Conservation (phyloP, 345 rosid genomes). For the Syzygium aromaticum region DNA sequence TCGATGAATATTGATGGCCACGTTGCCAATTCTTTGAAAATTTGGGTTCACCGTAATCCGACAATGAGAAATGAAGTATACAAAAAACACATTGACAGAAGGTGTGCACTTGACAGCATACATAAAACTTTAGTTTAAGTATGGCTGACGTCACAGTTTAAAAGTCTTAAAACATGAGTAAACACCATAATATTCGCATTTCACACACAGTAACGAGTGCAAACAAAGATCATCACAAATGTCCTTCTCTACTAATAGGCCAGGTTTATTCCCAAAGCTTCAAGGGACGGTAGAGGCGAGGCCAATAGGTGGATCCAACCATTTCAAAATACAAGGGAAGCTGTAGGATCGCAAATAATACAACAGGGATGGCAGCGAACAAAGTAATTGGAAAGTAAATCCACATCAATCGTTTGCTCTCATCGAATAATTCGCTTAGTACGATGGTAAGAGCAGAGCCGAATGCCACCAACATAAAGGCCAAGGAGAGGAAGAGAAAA, state of each 20-base stretch:
- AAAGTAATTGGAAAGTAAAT: not conserved
- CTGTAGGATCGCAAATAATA: too few species aligned
- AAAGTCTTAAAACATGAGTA: too few species aligned
- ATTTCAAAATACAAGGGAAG: not conserved
- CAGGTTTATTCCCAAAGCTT: too few species aligned
- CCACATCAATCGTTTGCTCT: fast-evolving
- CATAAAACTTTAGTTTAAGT: too few species aligned
- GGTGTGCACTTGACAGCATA: not conserved
- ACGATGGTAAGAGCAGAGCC: not conserved
- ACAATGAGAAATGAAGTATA: not conserved
- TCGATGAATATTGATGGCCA: not conserved
- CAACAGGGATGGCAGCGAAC: not conserved
- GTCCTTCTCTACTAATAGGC: too few species aligned
- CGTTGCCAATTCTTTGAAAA: too few species aligned
- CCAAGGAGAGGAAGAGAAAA: not conserved
- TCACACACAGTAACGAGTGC: not conserved
- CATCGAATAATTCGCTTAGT: too few species aligned
- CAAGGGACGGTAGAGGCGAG: not conserved
- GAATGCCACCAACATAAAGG: too few species aligned
- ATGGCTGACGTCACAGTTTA: too few species aligned
- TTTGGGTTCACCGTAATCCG: not conserved
- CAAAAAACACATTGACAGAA: not conserved
- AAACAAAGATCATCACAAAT: not conserved
- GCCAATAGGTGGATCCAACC: too few species aligned
- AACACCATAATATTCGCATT: too few species aligned